Evolutionary conservation across 2,329 filamentous ascomycete species (phyloP).

Genomic region (Aspergillus sergii): DNA sequence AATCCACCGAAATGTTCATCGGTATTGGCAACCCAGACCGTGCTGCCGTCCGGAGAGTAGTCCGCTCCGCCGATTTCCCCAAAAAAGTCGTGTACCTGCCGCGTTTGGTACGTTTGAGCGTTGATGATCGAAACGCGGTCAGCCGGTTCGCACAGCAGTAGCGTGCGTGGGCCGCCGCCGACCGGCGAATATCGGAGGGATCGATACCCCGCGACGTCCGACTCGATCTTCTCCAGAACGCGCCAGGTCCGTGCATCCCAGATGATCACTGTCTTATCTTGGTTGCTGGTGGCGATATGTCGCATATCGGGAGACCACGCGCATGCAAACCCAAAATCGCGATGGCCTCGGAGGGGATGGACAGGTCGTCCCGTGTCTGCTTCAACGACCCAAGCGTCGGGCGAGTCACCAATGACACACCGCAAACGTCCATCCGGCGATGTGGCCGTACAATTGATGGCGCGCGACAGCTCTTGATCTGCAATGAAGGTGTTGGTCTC

Average conservation of each 20-base stretch:
- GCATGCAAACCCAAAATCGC: constrained; percentile 50
- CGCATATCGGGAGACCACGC: constrained; percentile 51
- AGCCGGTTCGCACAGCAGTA: constrained; percentile 47
- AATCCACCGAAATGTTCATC: constrained; percentile 48
- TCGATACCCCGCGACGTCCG: constrained; percentile 49
- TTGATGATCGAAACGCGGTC: constrained; percentile 50
- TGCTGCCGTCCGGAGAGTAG: constrained; percentile 44
- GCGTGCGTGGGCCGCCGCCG: constrained; percentile 45
- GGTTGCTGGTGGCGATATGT: constrained; percentile 51
- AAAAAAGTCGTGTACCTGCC: constrained; percentile 50
- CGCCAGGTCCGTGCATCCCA: constrained; percentile 49
- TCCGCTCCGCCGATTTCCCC: constrained; percentile 49
- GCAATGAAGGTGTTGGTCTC: constrained; percentile 45
- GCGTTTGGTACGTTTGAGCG: constrained; percentile 44
- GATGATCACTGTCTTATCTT: constrained; percentile 50
- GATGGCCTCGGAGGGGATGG: constrained; percentile 42
- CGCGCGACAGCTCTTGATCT: constrained; percentile 40
- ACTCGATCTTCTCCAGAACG: constrained; percentile 42
- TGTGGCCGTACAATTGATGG: constrained; percentile 50
- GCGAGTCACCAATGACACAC: constrained; percentile 48
- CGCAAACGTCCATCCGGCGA: constrained; percentile 47
- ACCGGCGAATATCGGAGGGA: constrained; percentile 48
- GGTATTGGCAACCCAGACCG: constrained; percentile 48
- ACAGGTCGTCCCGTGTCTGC: constrained; percentile 45
- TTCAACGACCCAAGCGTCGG: constrained; percentile 46